Evolutionary conservation across 257 asterid genomes (phyloP).

Genomic region (Lavandula angustifolia): DNA sequence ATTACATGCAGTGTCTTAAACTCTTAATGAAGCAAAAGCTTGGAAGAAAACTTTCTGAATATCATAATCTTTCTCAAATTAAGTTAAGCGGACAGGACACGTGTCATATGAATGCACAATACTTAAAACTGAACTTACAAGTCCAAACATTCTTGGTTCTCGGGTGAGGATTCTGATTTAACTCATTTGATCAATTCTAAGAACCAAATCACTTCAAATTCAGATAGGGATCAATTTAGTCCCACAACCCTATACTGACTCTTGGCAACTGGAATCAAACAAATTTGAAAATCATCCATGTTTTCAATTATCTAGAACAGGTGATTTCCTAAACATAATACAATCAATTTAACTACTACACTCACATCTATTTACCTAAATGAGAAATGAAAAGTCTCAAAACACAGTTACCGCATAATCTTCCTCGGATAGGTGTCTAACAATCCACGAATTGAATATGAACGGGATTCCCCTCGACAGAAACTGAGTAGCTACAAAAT

Average conservation of each 20-base stretch:
- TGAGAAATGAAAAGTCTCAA: neutral
- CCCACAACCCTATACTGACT: neutral
- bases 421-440: conserved; percentile 73
- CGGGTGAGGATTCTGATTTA: neutral
- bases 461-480: conserved; percentile 92
- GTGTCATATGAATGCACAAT: neutral
- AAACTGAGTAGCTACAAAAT: conserved; percentile 79
- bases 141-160: neutral
- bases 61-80: neutral
- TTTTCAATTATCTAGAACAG: neutral
- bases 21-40: neutral
- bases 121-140: neutral
- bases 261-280: neutral
- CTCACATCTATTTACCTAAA: neutral
- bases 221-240: neutral
- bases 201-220: neutral
- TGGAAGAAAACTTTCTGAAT: conserved; percentile 10
- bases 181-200: neutral
- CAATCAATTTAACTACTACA: neutral
- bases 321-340: neutral
- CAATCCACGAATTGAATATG: conserved; percentile 90
- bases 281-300: neutral
- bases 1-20: neutral
- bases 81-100: neutral
- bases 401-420: conserved; percentile 67